phyloP scores from a whole-genome alignment of 2,329 filamentous ascomycete genomes.

The Aspergillus udagawae region DNA sequence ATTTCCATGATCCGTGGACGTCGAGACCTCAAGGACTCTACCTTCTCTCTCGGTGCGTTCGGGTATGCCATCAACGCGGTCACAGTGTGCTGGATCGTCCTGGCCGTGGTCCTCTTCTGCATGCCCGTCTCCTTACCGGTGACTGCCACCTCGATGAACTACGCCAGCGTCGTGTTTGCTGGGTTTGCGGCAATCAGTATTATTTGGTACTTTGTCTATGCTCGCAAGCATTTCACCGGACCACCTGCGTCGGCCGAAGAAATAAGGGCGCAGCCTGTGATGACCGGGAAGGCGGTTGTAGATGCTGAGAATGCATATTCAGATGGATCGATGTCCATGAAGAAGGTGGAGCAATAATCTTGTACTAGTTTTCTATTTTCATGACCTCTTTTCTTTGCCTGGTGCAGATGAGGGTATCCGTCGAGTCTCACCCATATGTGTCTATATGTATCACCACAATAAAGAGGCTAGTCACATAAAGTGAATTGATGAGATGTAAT shows the following conservation, averaged over 20 bases:
- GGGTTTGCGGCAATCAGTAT: constrained; percentile 59
- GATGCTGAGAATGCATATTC: constrained; percentile 28
- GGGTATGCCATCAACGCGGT: constrained; percentile 65
- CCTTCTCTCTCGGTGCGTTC: constrained; percentile 65
- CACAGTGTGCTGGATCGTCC: constrained; percentile 66
- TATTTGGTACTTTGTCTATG: constrained; percentile 61
- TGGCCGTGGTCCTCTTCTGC: constrained; percentile 70
- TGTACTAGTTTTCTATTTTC: neutral
- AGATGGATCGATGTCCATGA: constrained; percentile 8
- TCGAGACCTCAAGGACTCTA: constrained; percentile 61
- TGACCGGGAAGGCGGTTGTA: constrained; percentile 26
- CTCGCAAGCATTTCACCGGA: constrained; percentile 61
- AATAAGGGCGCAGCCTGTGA: constrained; percentile 23
- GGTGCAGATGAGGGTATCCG: neutral
- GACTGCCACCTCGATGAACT: constrained; percentile 58
- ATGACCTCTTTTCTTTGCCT: neutral
- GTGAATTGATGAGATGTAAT: neutral
- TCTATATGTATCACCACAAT: neutral
- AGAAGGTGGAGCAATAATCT: constrained; percentile 11
- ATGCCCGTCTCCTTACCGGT: constrained; percentile 65
- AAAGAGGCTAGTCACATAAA: neutral
- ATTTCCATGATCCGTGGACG: constrained; percentile 65
- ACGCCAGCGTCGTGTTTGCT: constrained; percentile 62
- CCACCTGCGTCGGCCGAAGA: constrained; percentile 41
- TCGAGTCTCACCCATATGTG: constrained; percentile 9